Base-by-base conservation (phyloP, 2,329 filamentous ascomycete genomes). In the Volutella citrinella region DNA sequence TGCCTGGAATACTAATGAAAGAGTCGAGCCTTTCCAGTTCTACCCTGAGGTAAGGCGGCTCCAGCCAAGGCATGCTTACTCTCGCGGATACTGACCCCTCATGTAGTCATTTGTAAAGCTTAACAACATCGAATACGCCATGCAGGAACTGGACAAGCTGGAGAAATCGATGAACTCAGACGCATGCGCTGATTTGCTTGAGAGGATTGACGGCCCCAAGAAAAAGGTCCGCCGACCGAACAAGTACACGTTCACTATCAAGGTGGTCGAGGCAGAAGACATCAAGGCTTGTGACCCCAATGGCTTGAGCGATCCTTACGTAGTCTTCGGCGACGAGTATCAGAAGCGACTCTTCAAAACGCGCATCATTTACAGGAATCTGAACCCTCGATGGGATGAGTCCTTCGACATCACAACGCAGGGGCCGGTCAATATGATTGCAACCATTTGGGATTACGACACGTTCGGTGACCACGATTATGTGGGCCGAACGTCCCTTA, bases 391-490 rank as follows among this genome's bases (percentile, higher is more conserved):
- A 14, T 98, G 93, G 91, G 93, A 98, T 51, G 93, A 97, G 66
- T 88, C 89, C 2, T 85, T 97, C 30, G 93, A 98, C 56, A 95
- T 98, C 45, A 93, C 89, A 14, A 95, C 95, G 1, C 84, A 86
- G 44, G 88, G 90, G 0, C 81, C 93, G 10, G 75, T 98, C 38
- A 96, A 97, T 52, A 80, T 98, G 48, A 94, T 97, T 54, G 90
- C 91, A 19, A 98, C 93, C 1, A 85, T 97, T 25, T 98, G 93
- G 93, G 93, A 98, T 64, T 95, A 93, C 74, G 93, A 98, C 65
- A 89, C 88, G 11, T 83, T 98, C 51, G 93, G 93, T 34, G 93
- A 97, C 56, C 93, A 98, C 57, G 93, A 98, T 56, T 97, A 95
- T 58, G 88, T 97, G 21, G 93, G 93, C 17, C 80, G 93, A 43